A percentile compares a stretch with the other conserved stretches of the same genome.
Evolutionary conservation across 2,329 filamentous ascomycete genomes (phyloP).

Genomic region (Fusarium newnesense): DNA sequence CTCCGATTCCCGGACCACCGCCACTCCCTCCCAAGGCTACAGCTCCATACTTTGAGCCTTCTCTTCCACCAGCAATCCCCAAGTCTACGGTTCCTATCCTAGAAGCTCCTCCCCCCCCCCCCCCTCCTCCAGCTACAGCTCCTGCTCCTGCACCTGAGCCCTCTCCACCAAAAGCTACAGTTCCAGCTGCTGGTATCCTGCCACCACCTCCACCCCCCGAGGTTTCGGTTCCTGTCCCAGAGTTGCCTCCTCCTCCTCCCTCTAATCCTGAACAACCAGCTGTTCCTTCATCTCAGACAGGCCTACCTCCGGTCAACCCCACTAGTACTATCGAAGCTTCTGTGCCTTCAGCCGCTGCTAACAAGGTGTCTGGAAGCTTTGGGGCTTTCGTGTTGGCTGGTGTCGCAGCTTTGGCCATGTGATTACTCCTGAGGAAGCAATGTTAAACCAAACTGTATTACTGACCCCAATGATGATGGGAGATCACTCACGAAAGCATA

Average conservation of each 20-base stretch:
- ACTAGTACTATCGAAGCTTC: constrained; percentile 30
- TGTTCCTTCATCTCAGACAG: neutral
- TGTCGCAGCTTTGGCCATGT: constrained; percentile 52
- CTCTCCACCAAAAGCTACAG: neutral
- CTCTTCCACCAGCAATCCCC: neutral
- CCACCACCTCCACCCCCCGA: neutral
- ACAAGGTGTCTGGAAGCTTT: constrained; percentile 49
- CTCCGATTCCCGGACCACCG: neutral
- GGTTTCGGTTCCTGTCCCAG: neutral
- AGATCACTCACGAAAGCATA: neutral
- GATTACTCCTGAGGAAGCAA: constrained; percentile 8
- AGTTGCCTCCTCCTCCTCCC: neutral
- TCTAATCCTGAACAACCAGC: constrained; percentile 4
- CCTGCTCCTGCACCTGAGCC: neutral
- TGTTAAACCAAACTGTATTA: neutral
- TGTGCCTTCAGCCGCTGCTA: constrained; percentile 51
- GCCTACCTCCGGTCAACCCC: constrained; percentile 11
- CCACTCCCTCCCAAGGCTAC: neutral
- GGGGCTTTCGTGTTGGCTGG: constrained; percentile 53
- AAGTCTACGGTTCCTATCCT: neutral
- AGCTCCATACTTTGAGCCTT: neutral
- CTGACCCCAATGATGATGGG: neutral
- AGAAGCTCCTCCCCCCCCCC: neutral
- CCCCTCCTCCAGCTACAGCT: neutral
- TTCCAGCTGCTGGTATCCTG: neutral